Percentiles rank a stretch among this genome's conserved stretches.
These are phyloP conservation scores for Candida sithepensis DNA, from an alignment of 805 yeast genomes.

Conservation along the genomic window DNA sequence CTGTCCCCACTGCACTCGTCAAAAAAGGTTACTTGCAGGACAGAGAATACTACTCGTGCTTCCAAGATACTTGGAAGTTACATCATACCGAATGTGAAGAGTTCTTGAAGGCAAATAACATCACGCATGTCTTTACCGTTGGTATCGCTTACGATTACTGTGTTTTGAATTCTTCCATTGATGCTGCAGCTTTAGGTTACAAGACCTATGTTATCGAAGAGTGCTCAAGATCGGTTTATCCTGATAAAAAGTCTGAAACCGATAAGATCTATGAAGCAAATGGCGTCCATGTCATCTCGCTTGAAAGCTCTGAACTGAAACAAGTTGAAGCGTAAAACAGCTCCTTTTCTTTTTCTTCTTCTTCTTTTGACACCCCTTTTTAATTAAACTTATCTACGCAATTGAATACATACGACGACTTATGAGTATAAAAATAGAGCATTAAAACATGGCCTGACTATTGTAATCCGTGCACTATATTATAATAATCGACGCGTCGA, in stretches of 20 bases:
- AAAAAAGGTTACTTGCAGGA: constrained; percentile 70
- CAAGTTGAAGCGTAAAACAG: not conserved
- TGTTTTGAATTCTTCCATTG: constrained; percentile 73
- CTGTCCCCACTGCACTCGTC: constrained; percentile 41
- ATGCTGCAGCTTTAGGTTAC: constrained; percentile 60
- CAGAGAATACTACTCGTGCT: constrained; percentile 86
- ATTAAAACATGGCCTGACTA: too few relatives aligned
- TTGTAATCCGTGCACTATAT: too few relatives aligned
- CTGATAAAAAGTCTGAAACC: constrained; percentile 35
- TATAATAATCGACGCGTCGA: too few relatives aligned
- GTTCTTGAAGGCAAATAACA: constrained; percentile 40
- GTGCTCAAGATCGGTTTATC: constrained; percentile 53
- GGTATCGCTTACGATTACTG: constrained; percentile 90
- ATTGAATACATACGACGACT: too few relatives aligned
- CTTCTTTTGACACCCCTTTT: too few relatives aligned
- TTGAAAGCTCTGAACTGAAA: constrained; percentile 10
- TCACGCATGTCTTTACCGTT: constrained; percentile 64
- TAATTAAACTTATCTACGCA: too few relatives aligned
- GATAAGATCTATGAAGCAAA: constrained; percentile 28
- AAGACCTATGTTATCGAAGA: constrained; percentile 57
- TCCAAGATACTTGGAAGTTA: constrained; percentile 71
- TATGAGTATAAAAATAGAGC: too few relatives aligned
- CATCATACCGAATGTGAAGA: constrained; percentile 64
- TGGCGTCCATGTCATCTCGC: constrained; percentile 30
- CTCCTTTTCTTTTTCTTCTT: not conserved